phyloP scores from a whole-genome alignment of 805 yeast species.

The Maudiozyma bulderi region DNA sequence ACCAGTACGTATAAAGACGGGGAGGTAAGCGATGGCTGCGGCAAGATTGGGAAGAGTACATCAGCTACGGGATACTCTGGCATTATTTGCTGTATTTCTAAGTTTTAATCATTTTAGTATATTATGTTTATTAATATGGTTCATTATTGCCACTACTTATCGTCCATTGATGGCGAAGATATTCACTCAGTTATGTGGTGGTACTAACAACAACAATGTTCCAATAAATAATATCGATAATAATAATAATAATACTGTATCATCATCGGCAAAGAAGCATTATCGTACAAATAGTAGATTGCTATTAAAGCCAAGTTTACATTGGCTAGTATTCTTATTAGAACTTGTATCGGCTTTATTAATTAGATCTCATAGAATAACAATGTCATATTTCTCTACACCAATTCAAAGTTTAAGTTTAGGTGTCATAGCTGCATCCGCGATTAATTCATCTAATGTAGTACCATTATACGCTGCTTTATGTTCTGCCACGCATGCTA shows the following conservation, averaged over 20 bases:
- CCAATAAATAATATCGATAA: background rate
- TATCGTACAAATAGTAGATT: background rate
- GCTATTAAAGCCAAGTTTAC: conserved; percentile 1
- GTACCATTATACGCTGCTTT: conserved; percentile 23
- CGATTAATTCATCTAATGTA: conserved; percentile 25
- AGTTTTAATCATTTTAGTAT: conserved; percentile 25
- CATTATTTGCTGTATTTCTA: conserved; percentile 24
- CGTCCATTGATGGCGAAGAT: conserved; percentile 21
- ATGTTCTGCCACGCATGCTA: conserved; percentile 22
- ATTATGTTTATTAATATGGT: conserved; percentile 17
- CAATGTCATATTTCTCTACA: conserved; percentile 10
- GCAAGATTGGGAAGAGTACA: conserved; percentile 6
- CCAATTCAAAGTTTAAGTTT: conserved; percentile 23
- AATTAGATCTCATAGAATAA: background rate
- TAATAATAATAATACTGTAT: background rate
- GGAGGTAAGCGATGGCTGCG: background rate
- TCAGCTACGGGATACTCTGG: conserved; percentile 25
- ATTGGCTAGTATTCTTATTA: conserved; percentile 15
- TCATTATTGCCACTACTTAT: conserved; percentile 21
- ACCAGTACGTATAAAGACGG: no score
- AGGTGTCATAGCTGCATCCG: conserved; percentile 25
- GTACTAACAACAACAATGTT: background rate
- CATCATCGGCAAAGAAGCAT: background rate
- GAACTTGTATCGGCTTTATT: conserved; percentile 8
- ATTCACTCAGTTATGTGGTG: conserved; percentile 10